phyloP scores from a whole-genome alignment of 2,329 filamentous ascomycete species.

The Xylaria sp. region DNA sequence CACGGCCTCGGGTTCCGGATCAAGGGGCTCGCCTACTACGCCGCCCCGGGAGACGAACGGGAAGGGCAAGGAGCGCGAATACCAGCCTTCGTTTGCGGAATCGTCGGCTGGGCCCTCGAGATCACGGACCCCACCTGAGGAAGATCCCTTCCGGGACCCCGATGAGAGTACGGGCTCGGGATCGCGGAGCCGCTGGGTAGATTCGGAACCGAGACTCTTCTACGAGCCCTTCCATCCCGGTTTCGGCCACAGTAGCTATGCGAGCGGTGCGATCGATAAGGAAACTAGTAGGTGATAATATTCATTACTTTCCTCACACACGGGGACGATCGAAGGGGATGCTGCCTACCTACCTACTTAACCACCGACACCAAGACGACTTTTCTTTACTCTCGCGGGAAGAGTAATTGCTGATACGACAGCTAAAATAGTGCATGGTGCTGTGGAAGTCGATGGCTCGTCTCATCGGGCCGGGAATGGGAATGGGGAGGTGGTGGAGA shows the following conservation, averaged over 20 bases:
- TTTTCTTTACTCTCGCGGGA: neutral
- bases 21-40: conserved; percentile 22
- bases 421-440: conserved; percentile 35
- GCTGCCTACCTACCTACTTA: too few relatives aligned
- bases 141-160: conserved; percentile 36
- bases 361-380: too few relatives aligned
- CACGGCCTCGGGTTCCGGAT: conserved; percentile 22
- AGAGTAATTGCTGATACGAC: conserved; percentile 2
- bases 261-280: conserved; percentile 36
- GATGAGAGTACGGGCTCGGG: conserved; percentile 21
- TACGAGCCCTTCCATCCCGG: conserved; percentile 35
- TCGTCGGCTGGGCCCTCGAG: conserved; percentile 29
- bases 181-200: conserved; percentile 20
- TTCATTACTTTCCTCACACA: neutral
- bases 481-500: neutral
- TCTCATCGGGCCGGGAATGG: neutral
- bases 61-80: conserved; percentile 31
- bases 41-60: conserved; percentile 24
- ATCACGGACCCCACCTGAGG: conserved; percentile 28
- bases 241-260: conserved; percentile 34
- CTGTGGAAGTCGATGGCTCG: conserved; percentile 20
- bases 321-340: neutral
- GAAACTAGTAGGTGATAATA: conserved; percentile 29
- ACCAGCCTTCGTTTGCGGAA: conserved; percentile 26
- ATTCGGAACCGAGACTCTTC: conserved; percentile 28